Evolutionary conservation across 805 yeast genomes (phyloP), one percentile per base, ranked within the genome.

Genomic region (Candida silvatica): DNA sequence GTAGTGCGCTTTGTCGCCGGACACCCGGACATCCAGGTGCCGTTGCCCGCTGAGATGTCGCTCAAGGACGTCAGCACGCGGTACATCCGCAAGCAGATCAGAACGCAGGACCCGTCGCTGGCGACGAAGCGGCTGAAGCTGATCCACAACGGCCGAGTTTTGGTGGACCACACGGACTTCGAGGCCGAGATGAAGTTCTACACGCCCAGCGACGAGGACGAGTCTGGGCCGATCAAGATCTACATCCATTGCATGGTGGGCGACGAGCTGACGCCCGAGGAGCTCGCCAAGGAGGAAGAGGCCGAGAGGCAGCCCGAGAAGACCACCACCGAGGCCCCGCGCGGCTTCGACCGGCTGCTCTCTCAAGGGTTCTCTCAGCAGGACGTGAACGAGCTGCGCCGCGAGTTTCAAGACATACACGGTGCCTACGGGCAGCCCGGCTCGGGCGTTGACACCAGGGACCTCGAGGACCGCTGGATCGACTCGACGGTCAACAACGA

Each of bases 391-490:
- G 78, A 77, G 37, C 56, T 88, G 39, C 66, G 96, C 39, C 61
- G 70, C 34, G 96, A 87, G 53, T 87, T 88, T 50, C 69, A 74
- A 38, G 66, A 67, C 38, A 65, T 87, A 2, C 82, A 84, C 53
- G 84, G 84, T 0, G 64, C 51, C 30, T 59, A 41, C 7, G 31
- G 46, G 31, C 34, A 34, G 11, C 35, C 43, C 6, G 48, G 49
- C 18, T 66, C 66, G 25, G 69, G 61, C 32, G 71, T 67, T 16
- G 83, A 69, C 38, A 56, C 78, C 2, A 54, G 85, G 34, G 79
- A 78, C 43, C 54, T 85, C 38, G 95, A 86, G 51, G 95, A 86
- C 45, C 66, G 84, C 37, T 87, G 95, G 95, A 81, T 86, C 41
- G 92, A 86, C 44, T 75, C 80, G 32, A 80, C 86, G 1, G 82